Conservation (phyloP, 2,329 filamentous ascomycete genomes). For the Pseudocercospora eumusae region DNA sequence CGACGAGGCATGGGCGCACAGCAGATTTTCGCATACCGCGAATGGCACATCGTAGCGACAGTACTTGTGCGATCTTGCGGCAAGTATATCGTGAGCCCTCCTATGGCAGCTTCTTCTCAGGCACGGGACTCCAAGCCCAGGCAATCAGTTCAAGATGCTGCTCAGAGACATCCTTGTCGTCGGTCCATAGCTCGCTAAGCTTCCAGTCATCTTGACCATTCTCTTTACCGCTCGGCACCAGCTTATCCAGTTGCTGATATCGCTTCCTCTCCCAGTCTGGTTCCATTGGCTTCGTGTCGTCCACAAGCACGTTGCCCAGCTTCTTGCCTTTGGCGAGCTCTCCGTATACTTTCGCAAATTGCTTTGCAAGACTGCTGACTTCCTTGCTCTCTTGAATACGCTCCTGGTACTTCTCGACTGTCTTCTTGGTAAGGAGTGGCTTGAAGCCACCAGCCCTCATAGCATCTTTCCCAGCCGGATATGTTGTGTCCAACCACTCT, state of each 20-base stretch:
- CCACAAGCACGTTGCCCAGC: slow-evolving; percentile 37
- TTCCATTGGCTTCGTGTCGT: slow-evolving; percentile 33
- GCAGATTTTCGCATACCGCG: neutral
- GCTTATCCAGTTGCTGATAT: slow-evolving; percentile 29
- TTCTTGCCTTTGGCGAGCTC: slow-evolving; percentile 33
- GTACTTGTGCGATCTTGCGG: neutral
- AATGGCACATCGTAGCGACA: neutral
- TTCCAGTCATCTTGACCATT: slow-evolving; percentile 25
- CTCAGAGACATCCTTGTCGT: slow-evolving; percentile 24
- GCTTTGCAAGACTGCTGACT: slow-evolving; percentile 23
- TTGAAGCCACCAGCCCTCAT: slow-evolving; percentile 36
- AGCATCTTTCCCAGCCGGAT: slow-evolving; percentile 30
- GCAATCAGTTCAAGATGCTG: slow-evolving; percentile 34
- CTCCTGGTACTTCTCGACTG: slow-evolving; percentile 25
- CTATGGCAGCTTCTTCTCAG: slow-evolving; percentile 29
- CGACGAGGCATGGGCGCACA: slow-evolving; percentile 12
- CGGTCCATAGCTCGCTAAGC: slow-evolving; percentile 30
- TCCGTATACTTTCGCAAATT: slow-evolving; percentile 33
- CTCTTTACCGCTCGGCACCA: slow-evolving; percentile 32
- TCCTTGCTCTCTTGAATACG: slow-evolving; percentile 26
- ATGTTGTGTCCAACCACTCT: slow-evolving; percentile 37
- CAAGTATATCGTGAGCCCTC: neutral
- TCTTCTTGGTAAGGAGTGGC: slow-evolving; percentile 35
- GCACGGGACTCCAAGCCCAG: slow-evolving; percentile 38
- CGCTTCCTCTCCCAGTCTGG: slow-evolving; percentile 36